phyloP scores from a whole-genome alignment of 257 asterid species.

The Jasminum sambac region DNA sequence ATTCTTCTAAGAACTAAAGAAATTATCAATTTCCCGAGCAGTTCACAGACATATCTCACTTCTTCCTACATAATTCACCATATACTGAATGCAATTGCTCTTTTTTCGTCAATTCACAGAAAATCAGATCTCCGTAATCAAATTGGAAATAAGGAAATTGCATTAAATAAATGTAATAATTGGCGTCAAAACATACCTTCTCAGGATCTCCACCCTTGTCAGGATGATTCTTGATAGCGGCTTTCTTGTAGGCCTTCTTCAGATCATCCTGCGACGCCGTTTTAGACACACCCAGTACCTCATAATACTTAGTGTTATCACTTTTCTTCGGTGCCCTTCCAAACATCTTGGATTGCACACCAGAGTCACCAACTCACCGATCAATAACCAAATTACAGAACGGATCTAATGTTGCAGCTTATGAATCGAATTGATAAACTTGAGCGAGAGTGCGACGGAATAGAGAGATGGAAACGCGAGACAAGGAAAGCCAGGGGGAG shows the following conservation, averaged over 20 bases:
- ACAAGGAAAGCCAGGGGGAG: background rate
- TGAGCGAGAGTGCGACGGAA: background rate
- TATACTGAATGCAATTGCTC: too few relatives aligned
- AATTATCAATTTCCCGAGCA: too few relatives aligned
- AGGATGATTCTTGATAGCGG: constrained; percentile 52
- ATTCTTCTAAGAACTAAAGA: too few relatives aligned
- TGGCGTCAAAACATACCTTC: constrained; percentile 26
- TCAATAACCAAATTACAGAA: background rate
- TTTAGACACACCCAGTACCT: constrained; percentile 40
- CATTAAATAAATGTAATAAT: too few relatives aligned
- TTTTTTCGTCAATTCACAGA: too few relatives aligned
- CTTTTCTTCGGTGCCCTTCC: constrained; percentile 47
- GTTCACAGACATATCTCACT: too few relatives aligned
- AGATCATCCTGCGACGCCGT: constrained; percentile 37
- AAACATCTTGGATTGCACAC: constrained; percentile 40
- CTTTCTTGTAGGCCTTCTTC: constrained; percentile 48
- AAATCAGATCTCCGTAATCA: too few relatives aligned
- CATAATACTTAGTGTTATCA: constrained; percentile 39
- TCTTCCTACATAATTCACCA: too few relatives aligned
- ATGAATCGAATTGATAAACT: too few relatives aligned
- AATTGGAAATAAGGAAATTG: too few relatives aligned
- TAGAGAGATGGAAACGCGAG: background rate
- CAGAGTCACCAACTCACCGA: background rate
- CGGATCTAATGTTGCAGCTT: background rate
- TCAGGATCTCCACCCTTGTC: constrained; percentile 57